Evolutionary conservation across 192 early-diverging fungal genomes (phyloP), one percentile per base, ranked within the genome.

Genomic region (Gigaspora rosea): DNA sequence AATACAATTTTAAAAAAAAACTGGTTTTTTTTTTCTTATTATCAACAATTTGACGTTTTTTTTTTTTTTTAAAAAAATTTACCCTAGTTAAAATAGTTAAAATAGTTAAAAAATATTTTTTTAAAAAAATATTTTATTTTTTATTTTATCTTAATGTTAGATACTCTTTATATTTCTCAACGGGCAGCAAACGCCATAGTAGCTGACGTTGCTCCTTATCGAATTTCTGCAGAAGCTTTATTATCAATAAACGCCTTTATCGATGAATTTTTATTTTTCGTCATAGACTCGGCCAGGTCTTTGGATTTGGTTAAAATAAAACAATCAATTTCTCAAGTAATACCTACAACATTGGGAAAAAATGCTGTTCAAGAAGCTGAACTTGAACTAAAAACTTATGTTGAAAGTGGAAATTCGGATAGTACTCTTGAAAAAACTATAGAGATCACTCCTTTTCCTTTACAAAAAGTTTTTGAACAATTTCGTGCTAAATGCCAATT

Each of bases 181-280:
- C 83, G 86, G 75, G 86, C 87, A 58, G 88, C 88, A 4, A 89
- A 86, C 78, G 86, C 88, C 73, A 89, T 89, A 80, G 79, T 89
- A 76, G 80, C 85, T 1, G 86, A 87, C 57, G 78, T 86, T 66
- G 87, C 83, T 0, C 80, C 86, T 18, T 88, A 85, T 51, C 83
- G 86, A 46, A 85, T 89, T 46, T 89, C 88, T 9, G 85, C 80
- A 41, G 88, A 89, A 73, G 88, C 86, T 46, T 78, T 89, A 12
- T 77, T 81, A 50, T 82, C 85, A 16, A 82, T 89, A 33, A 89
- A 89, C 67, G 80, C 79, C 22, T 89, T 89, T 71, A 75, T 89
- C 20, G 88, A 89, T 72, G 88, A 89, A 68, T 86, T 88, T 35
- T 79, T 89, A 12, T 79, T 83, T 20, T 78, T 82, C 20, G 74